These are phyloP conservation scores for Aristolochia californica DNA, from an alignment of 164 flowering plant species.

Conservation along the genomic window DNA sequence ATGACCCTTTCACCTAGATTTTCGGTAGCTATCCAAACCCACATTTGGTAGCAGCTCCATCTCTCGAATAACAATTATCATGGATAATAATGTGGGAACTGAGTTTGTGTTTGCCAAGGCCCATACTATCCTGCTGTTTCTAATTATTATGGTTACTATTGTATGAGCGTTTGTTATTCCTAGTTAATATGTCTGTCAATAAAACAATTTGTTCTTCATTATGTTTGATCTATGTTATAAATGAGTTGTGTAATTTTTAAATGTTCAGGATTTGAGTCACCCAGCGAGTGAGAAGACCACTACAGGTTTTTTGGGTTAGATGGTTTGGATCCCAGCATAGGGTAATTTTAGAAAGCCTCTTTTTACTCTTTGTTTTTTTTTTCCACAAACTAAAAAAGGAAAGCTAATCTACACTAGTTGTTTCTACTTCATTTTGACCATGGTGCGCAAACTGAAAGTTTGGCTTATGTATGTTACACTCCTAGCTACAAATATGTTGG, in stretches of 20 bases:
- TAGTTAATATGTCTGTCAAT: too few relatives aligned
- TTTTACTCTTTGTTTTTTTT: neutral
- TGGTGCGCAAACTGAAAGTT: constrained; percentile 65
- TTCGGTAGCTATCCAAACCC: constrained; percentile 33
- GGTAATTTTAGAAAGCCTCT: constrained; percentile 30
- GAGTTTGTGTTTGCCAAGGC: constrained; percentile 62
- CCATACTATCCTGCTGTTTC: constrained; percentile 58
- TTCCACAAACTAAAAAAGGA: too few relatives aligned
- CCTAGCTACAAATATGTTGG: constrained; percentile 76
- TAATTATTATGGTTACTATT: constrained; percentile 65
- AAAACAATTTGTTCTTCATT: too few relatives aligned
- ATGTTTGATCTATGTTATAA: neutral
- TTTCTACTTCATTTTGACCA: constrained; percentile 18
- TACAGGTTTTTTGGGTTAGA: constrained; percentile 55
- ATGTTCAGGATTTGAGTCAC: constrained; percentile 61
- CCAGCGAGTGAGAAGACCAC: constrained; percentile 76
- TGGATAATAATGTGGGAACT: constrained; percentile 61
- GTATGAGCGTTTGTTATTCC: constrained; percentile 49
- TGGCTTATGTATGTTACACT: constrained; percentile 72
- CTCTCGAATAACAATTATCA: constrained; percentile 36
- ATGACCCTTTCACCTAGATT: constrained; percentile 23
- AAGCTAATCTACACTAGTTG: constrained; percentile 1
- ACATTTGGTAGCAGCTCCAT: constrained; percentile 20
- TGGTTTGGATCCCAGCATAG: constrained; percentile 62
- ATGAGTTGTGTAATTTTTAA: constrained; percentile 3